phyloP scores from a whole-genome alignment of 495 filamentous ascomycete genomes.

The Massariosphaeria phaeospora region DNA sequence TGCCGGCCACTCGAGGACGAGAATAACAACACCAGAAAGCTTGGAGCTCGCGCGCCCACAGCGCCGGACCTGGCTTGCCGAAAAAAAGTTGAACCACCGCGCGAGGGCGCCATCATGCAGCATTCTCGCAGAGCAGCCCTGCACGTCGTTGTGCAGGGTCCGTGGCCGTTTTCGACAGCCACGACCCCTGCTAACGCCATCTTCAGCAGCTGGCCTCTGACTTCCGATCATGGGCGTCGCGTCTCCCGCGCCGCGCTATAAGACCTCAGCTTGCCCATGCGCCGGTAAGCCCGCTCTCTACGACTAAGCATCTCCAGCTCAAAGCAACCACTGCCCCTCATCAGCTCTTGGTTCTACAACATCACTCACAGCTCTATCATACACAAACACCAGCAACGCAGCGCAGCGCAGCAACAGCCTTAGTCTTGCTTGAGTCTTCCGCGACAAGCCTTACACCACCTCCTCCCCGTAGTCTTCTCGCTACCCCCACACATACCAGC shows the following conservation, averaged over 20 bases:
- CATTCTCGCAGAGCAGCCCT: conserved; percentile 25
- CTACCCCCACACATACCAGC: conserved; percentile 1
- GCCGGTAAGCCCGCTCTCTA: conserved; percentile 21
- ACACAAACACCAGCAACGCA: no score
- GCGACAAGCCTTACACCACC: no score
- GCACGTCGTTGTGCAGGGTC: conserved; percentile 22
- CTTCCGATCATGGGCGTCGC: conserved; percentile 20
- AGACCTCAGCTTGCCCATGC: conserved; percentile 27
- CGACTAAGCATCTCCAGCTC: conserved; percentile 21
- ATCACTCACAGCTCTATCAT: not conserved
- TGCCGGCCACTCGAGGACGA: conserved; percentile 23
- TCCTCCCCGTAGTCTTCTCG: conserved; percentile 5
- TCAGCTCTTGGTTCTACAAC: not conserved
- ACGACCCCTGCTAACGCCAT: conserved; percentile 26
- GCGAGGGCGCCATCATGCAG: conserved; percentile 19
- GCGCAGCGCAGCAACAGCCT: not conserved
- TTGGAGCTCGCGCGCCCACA: conserved; percentile 14
- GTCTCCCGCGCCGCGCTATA: conserved; percentile 12
- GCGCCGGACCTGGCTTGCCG: conserved; percentile 15
- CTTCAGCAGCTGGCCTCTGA: conserved; percentile 10
- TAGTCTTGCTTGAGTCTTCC: conserved; percentile 1
- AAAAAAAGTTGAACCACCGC: not conserved
- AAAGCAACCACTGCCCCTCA: not conserved
- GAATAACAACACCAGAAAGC: conserved; percentile 30
- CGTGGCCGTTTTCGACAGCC: conserved; percentile 13